phyloP scores from a whole-genome alignment of 2,329 filamentous ascomycete species.

The Paraconiothyrium sp. region DNA sequence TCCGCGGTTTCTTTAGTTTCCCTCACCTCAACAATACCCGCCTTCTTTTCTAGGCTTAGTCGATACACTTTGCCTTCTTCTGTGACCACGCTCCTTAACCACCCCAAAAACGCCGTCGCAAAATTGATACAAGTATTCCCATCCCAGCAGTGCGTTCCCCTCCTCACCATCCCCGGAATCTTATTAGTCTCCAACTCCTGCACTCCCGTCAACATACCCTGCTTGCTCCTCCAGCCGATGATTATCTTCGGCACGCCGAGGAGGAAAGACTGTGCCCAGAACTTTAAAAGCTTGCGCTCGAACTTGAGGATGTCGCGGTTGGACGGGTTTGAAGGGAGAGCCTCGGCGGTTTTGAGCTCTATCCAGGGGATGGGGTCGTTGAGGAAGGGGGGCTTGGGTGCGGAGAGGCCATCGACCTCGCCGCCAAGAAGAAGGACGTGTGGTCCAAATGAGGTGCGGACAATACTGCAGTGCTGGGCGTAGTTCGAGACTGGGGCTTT shows the following conservation, averaged over 20 bases:
- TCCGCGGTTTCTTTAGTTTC: slow-evolving; percentile 80
- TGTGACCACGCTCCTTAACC: slow-evolving; percentile 70
- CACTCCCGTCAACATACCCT: slow-evolving; percentile 75
- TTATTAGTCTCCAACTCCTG: slow-evolving; percentile 82
- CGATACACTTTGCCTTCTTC: slow-evolving; percentile 78
- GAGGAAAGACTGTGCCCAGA: slow-evolving; percentile 96
- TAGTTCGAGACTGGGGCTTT: slow-evolving; percentile 82
- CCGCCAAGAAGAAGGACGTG: slow-evolving; percentile 82
- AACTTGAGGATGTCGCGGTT: slow-evolving; percentile 77
- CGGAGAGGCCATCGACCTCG: slow-evolving; percentile 82
- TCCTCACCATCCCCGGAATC: slow-evolving; percentile 80
- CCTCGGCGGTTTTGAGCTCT: slow-evolving; percentile 89
- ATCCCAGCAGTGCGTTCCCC: slow-evolving; percentile 79
- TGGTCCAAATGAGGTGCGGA: slow-evolving; percentile 84
- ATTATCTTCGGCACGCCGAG: slow-evolving; percentile 92
- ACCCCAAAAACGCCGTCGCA: slow-evolving; percentile 78
- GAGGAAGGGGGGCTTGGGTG: slow-evolving; percentile 28
- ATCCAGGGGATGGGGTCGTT: slow-evolving; percentile 79
- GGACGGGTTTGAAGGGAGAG: slow-evolving; percentile 62
- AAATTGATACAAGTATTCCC: slow-evolving; percentile 96
- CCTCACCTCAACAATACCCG: slow-evolving; percentile 75
- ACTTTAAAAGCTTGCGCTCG: slow-evolving; percentile 90
- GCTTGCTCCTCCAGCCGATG: slow-evolving; percentile 81
- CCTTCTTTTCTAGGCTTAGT: slow-evolving; percentile 72
- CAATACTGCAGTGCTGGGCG: slow-evolving; percentile 94